Percentiles rank a stretch among this genome's conserved stretches.
Conservation (phyloP, 78 protist genomes). For the Dictyostelium firmibasis region DNA sequence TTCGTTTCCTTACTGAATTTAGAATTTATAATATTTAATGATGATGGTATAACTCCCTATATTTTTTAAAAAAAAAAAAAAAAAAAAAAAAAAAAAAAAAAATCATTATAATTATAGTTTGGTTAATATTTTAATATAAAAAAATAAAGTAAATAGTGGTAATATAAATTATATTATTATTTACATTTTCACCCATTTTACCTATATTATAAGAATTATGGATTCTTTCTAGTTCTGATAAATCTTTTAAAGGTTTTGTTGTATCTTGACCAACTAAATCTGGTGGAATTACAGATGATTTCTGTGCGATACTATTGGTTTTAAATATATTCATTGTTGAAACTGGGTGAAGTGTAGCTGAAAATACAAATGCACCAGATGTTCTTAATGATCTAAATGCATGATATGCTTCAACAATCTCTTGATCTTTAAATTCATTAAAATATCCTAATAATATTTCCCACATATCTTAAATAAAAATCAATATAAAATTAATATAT, state of each 20-base stretch:
- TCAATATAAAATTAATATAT: background rate
- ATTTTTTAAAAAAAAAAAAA: too few species aligned
- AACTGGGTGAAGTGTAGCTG: slow-evolving; percentile 51
- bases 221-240: background rate
- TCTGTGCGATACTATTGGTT: background rate
- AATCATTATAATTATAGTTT: too few species aligned
- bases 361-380: slow-evolving; percentile 16
- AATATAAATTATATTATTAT: background rate
- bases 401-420: slow-evolving; percentile 27
- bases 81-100: too few species aligned
- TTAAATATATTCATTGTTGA: slow-evolving; percentile 14
- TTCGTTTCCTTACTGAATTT: too few species aligned
- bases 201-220: background rate
- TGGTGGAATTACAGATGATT: slow-evolving; percentile 15
- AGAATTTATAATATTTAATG: too few species aligned
- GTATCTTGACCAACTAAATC: slow-evolving; percentile 37
- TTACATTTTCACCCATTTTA: background rate
- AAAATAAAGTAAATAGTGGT: background rate
- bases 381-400: slow-evolving; percentile 16
- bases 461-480: slow-evolving; percentile 34
- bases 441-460: slow-evolving; percentile 28
- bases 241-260: background rate
- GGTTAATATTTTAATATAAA: too few species aligned
- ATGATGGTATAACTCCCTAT: too few species aligned
- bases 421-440: slow-evolving; percentile 10